These are phyloP conservation scores for Aquilaria sinensis DNA, from an alignment of 345 rosid species.

Conservation along the genomic window DNA sequence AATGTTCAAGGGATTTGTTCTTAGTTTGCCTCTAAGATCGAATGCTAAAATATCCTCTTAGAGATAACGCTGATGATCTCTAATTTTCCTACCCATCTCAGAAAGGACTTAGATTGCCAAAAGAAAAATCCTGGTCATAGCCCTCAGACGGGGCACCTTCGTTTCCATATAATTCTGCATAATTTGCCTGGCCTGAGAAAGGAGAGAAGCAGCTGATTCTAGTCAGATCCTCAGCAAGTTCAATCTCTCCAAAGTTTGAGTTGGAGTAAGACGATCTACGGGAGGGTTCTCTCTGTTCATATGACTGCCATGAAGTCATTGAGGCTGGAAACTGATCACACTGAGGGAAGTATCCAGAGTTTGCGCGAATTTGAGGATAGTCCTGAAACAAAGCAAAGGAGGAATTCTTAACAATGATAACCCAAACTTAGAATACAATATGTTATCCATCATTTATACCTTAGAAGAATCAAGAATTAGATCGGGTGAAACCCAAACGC, in stretches of 20 bases:
- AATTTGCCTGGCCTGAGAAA: slow-evolving; percentile 35
- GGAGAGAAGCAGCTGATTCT: slow-evolving; percentile 35
- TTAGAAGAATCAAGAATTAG: slow-evolving; percentile 61
- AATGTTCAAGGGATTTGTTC: slow-evolving; percentile 6
- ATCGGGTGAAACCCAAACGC: slow-evolving; percentile 50
- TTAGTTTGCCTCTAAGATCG: slow-evolving; percentile 35
- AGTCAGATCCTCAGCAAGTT: slow-evolving; percentile 37
- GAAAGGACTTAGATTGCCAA: slow-evolving; percentile 27
- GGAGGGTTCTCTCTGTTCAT: slow-evolving; percentile 42
- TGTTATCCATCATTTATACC: slow-evolving; percentile 25
- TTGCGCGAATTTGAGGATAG: slow-evolving; percentile 31
- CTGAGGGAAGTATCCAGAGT: slow-evolving; percentile 27
- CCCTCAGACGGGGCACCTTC: slow-evolving; percentile 28
- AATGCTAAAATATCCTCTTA: slow-evolving; percentile 55
- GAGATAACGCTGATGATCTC: slow-evolving; percentile 18
- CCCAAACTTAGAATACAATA: background rate
- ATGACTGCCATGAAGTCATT: slow-evolving; percentile 33
- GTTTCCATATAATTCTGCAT: slow-evolving; percentile 36
- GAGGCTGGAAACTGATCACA: slow-evolving; percentile 29
- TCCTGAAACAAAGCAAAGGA: slow-evolving; percentile 29
- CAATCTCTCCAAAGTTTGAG: slow-evolving; percentile 49
- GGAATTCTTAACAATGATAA: slow-evolving; percentile 4
- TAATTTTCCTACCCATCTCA: slow-evolving; percentile 14
- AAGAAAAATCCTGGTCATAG: slow-evolving; percentile 37
- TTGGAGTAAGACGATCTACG: slow-evolving; percentile 30